phyloP scores from a whole-genome alignment of 371 early-diverging fungal genomes.

The Zychaea mexicana region DNA sequence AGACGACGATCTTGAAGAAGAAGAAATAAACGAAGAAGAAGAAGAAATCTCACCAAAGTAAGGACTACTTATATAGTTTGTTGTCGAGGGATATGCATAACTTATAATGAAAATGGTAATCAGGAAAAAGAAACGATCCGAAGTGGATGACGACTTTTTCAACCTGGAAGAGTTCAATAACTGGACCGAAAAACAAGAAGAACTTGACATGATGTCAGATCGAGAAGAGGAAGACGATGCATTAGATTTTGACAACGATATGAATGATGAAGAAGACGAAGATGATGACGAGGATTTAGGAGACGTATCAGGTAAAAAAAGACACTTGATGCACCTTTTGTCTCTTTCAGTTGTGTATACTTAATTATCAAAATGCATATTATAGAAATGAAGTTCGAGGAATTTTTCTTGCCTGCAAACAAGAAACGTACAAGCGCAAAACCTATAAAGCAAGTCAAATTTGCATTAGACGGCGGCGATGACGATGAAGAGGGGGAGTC shows the following conservation, averaged over 20 bases:
- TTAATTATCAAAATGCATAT: not conserved
- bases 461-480: slow-evolving; percentile 34
- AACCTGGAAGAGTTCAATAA: slow-evolving; percentile 62
- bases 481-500: slow-evolving; percentile 39
- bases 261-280: slow-evolving; percentile 9
- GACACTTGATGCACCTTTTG: not conserved
- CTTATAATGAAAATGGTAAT: not conserved
- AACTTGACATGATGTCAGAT: slow-evolving; percentile 47
- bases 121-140: slow-evolving; percentile 39
- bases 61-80: no score
- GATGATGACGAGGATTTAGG: slow-evolving; percentile 11
- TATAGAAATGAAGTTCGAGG: slow-evolving; percentile 51
- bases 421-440: slow-evolving; percentile 4
- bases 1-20: slow-evolving; percentile 1
- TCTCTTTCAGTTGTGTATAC: not conserved
- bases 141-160: slow-evolving; percentile 73
- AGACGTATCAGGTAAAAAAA: slow-evolving; percentile 6
- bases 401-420: slow-evolving; percentile 55
- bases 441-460: slow-evolving; percentile 33
- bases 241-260: slow-evolving; percentile 55
- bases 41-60: slow-evolving; percentile 6
- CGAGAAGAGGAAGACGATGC: slow-evolving; percentile 53
- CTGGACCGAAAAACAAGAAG: slow-evolving; percentile 67
- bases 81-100: no score
- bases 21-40: slow-evolving; percentile 6